These are phyloP conservation scores for Metschnikowia colocasiae DNA, from an alignment of 805 yeast species.

Conservation along the genomic window DNA sequence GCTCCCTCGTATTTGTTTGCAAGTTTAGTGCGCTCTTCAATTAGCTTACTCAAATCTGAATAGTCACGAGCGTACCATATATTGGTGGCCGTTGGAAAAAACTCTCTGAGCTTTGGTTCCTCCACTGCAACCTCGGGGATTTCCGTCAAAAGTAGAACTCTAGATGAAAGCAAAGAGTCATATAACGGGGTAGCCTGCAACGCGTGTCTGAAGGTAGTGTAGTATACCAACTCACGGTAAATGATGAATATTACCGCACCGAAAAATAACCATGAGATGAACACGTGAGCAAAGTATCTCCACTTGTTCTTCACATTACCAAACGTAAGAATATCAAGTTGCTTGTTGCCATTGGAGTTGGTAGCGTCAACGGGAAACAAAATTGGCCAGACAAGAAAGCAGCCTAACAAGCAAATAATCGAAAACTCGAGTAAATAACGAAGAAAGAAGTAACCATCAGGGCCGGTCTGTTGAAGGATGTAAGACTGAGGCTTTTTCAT, in stretches of 20 bases:
- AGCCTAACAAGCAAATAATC: slow-evolving; percentile 49
- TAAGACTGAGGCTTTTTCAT: slow-evolving; percentile 56
- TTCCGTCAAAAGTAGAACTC: slow-evolving; percentile 71
- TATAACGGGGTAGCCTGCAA: slow-evolving; percentile 69
- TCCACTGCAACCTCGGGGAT: slow-evolving; percentile 47
- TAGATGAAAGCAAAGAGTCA: slow-evolving; percentile 63
- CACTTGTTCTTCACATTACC: slow-evolving; percentile 61
- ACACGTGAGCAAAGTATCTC: slow-evolving; percentile 70
- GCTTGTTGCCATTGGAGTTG: slow-evolving; percentile 51
- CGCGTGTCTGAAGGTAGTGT: slow-evolving; percentile 68
- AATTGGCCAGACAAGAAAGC: slow-evolving; percentile 60
- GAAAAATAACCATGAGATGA: slow-evolving; percentile 70
- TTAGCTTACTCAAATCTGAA: slow-evolving; percentile 50
- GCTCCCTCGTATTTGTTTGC: slow-evolving; percentile 61
- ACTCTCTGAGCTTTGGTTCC: slow-evolving; percentile 49
- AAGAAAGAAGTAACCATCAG: slow-evolving; percentile 74
- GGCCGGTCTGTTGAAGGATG: slow-evolving; percentile 64
- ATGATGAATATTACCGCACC: slow-evolving; percentile 63
- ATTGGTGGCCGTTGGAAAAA: slow-evolving; percentile 60
- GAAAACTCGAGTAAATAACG: slow-evolving; percentile 60
- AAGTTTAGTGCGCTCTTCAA: slow-evolving; percentile 62
- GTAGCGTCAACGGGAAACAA: slow-evolving; percentile 73
- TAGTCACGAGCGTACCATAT: slow-evolving; percentile 65
- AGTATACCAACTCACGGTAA: slow-evolving; percentile 71
- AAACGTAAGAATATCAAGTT: slow-evolving; percentile 63